Evolutionary conservation across 1,284 basidiomycete genomes (phyloP).

Genomic region (Apiotrichum domesticum): DNA sequence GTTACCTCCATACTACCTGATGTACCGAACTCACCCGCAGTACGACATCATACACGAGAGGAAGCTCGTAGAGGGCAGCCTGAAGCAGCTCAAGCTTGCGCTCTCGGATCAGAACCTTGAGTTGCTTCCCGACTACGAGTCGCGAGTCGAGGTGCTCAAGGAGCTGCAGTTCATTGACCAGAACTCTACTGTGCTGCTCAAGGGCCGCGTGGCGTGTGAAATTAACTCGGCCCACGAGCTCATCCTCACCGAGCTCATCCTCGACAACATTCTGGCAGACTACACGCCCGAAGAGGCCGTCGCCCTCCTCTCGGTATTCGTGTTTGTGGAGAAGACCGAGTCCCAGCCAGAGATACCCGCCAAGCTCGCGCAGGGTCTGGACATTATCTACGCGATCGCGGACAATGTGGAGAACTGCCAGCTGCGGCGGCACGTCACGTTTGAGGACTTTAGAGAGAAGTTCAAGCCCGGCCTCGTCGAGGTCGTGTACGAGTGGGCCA

Average conservation of each 20-base stretch:
- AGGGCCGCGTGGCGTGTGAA: slow-evolving; percentile 98
- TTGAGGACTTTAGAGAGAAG: slow-evolving; percentile 64
- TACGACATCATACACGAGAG: slow-evolving; percentile 68
- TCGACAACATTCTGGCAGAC: slow-evolving; percentile 84
- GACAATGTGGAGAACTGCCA: slow-evolving; percentile 77
- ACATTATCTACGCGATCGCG: slow-evolving; percentile 71
- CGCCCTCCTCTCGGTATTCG: slow-evolving; percentile 91
- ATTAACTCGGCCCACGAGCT: slow-evolving; percentile 97
- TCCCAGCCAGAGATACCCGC: slow-evolving; percentile 71
- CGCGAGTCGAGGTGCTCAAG: slow-evolving; percentile 83
- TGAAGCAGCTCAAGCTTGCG: slow-evolving; percentile 67
- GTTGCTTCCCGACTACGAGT: slow-evolving; percentile 93
- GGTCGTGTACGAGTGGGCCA: slow-evolving; percentile 98
- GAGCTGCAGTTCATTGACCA: slow-evolving; percentile 89
- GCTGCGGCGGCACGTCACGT: slow-evolving; percentile 67
- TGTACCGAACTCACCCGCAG: slow-evolving; percentile 46
- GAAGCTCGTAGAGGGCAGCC: slow-evolving; percentile 64
- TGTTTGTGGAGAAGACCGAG: slow-evolving; percentile 96
- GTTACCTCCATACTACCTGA: slow-evolving; percentile 29
- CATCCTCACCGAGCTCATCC: slow-evolving; percentile 89
- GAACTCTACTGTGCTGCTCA: slow-evolving; percentile 87
- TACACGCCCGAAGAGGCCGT: slow-evolving; percentile 95
- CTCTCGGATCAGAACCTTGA: slow-evolving; percentile 96
- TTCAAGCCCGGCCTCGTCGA: slow-evolving; percentile 87
- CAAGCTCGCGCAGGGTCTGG: slow-evolving; percentile 64